These are phyloP conservation scores for Cucurbitaria berberidis DNA, from an alignment of 2,329 filamentous ascomycete genomes.

Conservation along the genomic window DNA sequence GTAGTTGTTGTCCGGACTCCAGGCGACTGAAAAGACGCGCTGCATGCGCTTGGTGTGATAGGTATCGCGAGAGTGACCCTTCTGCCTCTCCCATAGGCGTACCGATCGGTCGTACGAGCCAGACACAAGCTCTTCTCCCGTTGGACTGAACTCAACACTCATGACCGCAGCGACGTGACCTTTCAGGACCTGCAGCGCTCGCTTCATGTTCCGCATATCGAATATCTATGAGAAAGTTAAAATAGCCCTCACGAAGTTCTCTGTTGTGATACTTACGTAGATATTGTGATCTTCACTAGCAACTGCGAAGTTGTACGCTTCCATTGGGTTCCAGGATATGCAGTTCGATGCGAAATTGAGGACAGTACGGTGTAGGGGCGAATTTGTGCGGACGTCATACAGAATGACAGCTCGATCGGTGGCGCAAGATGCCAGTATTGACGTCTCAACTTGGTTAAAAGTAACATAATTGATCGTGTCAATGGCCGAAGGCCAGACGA, in stretches of 20 bases:
- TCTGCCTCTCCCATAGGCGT: slow-evolving; percentile 79
- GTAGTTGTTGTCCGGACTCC: slow-evolving; percentile 89
- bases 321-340: slow-evolving; percentile 94
- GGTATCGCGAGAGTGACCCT: slow-evolving; percentile 86
- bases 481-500: slow-evolving; percentile 84
- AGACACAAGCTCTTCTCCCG: slow-evolving; percentile 89
- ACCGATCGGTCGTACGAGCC: slow-evolving; percentile 89
- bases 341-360: slow-evolving; percentile 92
- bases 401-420: slow-evolving; percentile 86
- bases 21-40: slow-evolving; percentile 83
- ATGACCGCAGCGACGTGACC: slow-evolving; percentile 92
- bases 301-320: slow-evolving; percentile 92
- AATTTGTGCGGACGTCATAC: slow-evolving; percentile 88
- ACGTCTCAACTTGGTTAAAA: slow-evolving; percentile 95
- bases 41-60: slow-evolving; percentile 99
- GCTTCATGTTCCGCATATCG: slow-evolving; percentile 89
- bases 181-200: slow-evolving; percentile 86
- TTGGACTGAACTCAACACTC: slow-evolving; percentile 95
- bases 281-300: slow-evolving; percentile 95
- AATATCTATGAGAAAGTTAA: slow-evolving; percentile 64
- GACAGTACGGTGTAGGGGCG: slow-evolving; percentile 79
- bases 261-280: slow-evolving; percentile 52
- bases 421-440: slow-evolving; percentile 82
- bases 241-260: neutral
- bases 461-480: slow-evolving; percentile 85